Conservation (phyloP, 441 rosid species). For the Populus trichocarpa region DNA sequence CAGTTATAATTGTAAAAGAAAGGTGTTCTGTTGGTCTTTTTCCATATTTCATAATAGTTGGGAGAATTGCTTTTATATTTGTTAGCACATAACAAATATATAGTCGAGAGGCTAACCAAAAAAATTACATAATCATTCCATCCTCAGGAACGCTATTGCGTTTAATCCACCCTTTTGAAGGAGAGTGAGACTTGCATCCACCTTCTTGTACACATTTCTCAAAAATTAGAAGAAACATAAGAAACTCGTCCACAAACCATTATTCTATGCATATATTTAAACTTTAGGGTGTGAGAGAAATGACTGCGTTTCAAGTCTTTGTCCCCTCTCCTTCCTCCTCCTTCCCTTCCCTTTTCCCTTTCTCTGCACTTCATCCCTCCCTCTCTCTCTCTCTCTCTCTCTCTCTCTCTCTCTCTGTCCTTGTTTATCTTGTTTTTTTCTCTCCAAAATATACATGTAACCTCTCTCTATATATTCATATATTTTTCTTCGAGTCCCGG, state of each 20-base stretch:
- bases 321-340: not conserved
- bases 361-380: constrained; percentile 18
- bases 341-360: not conserved
- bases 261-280: constrained; percentile 22
- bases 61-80: not conserved
- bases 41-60: not conserved
- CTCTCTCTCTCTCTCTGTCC: not conserved
- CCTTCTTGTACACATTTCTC: not conserved
- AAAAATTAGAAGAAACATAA: not conserved
- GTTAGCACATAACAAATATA: constrained; percentile 1
- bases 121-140: constrained; percentile 5
- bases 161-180: not conserved
- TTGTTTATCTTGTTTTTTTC: constrained; percentile 22
- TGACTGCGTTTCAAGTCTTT: constrained; percentile 39
- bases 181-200: not conserved
- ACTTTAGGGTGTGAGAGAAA: constrained; percentile 32
- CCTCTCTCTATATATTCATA: constrained; percentile 9
- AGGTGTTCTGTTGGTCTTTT: constrained; percentile 71
- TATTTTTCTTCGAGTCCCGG: constrained; percentile 13
- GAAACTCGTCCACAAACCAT: constrained; percentile 5
- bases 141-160: not conserved
- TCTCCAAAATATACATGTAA: constrained; percentile 15
- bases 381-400: not conserved
- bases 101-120: not conserved
- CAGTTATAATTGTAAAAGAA: too few relatives aligned